Percentiles rank a stretch among this genome's conserved stretches.
Conservation (phyloP, 306 rosid species). For the Abrus pulchellus region DNA sequence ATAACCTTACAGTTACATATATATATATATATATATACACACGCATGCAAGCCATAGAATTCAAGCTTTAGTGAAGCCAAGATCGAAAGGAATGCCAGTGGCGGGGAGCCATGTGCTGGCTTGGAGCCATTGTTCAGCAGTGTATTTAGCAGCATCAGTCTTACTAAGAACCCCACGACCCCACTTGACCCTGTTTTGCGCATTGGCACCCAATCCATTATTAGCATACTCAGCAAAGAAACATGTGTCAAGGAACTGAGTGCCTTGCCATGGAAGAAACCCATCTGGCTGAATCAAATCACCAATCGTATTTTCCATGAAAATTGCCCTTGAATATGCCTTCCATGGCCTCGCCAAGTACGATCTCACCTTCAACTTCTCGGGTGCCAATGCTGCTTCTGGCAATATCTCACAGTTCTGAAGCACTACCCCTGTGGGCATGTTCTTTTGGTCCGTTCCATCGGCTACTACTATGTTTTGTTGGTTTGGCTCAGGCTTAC, state of each 20-base stretch:
- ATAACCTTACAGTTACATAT: no score
- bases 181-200: constrained; percentile 67
- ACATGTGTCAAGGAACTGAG: constrained; percentile 51
- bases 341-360: constrained; percentile 90
- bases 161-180: constrained; percentile 53
- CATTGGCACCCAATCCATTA: constrained; percentile 62
- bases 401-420: constrained; percentile 71
- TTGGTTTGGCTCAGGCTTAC: constrained; percentile 58
- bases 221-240: constrained; percentile 73
- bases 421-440: constrained; percentile 61
- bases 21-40: no score
- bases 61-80: constrained; percentile 35
- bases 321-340: constrained; percentile 59
- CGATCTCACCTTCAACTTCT: constrained; percentile 47
- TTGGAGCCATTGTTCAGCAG: constrained; percentile 51
- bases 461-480: constrained; percentile 71
- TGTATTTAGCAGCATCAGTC: constrained; percentile 57
- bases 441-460: constrained; percentile 48
- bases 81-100: constrained; percentile 48
- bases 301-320: constrained; percentile 65
- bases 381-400: constrained; percentile 46
- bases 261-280: constrained; percentile 61
- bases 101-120: constrained; percentile 57
- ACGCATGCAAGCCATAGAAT: neutral
- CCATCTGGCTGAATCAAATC: constrained; percentile 61